Conservation (phyloP, 1,139 yeast species). For the Yamadazyma oceani region DNA sequence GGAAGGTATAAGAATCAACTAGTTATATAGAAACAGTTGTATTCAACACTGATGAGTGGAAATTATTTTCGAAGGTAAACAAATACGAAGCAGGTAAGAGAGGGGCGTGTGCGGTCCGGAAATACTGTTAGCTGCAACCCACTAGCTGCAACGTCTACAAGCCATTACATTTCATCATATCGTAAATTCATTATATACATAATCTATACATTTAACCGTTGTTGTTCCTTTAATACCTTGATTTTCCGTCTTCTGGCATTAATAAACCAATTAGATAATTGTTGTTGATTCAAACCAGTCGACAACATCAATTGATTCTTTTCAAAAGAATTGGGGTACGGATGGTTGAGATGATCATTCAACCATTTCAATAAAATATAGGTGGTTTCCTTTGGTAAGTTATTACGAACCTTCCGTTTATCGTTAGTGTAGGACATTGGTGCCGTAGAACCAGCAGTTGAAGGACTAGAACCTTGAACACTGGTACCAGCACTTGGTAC, state of each 20-base stretch:
- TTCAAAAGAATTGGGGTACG: slow-evolving; percentile 91
- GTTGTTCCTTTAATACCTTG: slow-evolving; percentile 45
- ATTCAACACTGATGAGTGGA: background rate
- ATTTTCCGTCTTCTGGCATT: slow-evolving; percentile 90
- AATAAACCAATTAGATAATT: slow-evolving; percentile 94
- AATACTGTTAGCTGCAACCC: no score
- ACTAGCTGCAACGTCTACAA: no score
- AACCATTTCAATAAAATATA: slow-evolving; percentile 82
- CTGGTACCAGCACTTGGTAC: background rate
- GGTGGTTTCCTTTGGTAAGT: slow-evolving; percentile 88
- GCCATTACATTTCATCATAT: no score
- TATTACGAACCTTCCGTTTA: slow-evolving; percentile 60
- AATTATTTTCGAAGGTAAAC: background rate
- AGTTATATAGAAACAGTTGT: slow-evolving; percentile 3
- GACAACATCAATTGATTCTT: slow-evolving; percentile 74
- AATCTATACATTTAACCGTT: slow-evolving; percentile 21
- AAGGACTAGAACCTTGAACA: background rate
- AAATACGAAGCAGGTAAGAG: background rate
- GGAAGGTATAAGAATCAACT: background rate
- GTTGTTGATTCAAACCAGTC: slow-evolving; percentile 90
- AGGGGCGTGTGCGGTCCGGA: no score
- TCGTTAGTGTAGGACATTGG: no score
- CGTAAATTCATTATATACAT: slow-evolving; percentile 1
- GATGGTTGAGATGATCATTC: slow-evolving; percentile 80
- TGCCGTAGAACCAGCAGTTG: slow-evolving; percentile 4